Conservation (phyloP, 371 early-diverging fungal species). For the Mucor saturninus region DNA sequence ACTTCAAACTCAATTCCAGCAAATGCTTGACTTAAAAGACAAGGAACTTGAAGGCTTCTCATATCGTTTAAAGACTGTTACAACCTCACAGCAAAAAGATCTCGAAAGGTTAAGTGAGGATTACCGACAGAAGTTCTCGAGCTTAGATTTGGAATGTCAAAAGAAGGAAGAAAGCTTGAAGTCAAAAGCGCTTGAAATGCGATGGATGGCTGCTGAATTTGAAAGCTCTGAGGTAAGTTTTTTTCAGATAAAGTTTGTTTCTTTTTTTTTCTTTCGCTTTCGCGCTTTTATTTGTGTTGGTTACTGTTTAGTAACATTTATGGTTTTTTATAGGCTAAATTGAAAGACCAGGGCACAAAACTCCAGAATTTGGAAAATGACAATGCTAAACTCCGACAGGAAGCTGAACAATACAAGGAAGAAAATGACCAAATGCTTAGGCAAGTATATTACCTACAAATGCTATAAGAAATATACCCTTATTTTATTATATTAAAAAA, state of each 20-base stretch:
- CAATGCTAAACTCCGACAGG: constrained; percentile 33
- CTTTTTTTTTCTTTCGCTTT: background rate
- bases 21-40: constrained; percentile 51
- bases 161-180: constrained; percentile 41
- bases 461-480: background rate
- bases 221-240: constrained; percentile 53
- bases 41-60: constrained; percentile 49
- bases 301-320: no score
- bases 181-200: constrained; percentile 44
- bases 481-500: background rate
- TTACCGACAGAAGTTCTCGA: constrained; percentile 37
- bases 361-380: constrained; percentile 39
- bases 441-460: constrained; percentile 27
- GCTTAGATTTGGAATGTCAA: constrained; percentile 35
- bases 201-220: constrained; percentile 47
- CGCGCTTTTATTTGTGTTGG: constrained; percentile 1
- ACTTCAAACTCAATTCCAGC: constrained; percentile 48
- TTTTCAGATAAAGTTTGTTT: background rate
- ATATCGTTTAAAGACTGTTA: constrained; percentile 44
- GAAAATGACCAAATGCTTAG: constrained; percentile 57
- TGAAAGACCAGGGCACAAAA: constrained; percentile 37
- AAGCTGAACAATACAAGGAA: constrained; percentile 33
- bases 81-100: constrained; percentile 46
- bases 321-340: constrained; percentile 31
- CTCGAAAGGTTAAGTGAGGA: constrained; percentile 45